Evolutionary conservation across 2,329 filamentous ascomycete species (phyloP).

Genomic region (Sporothrix euskadiensis): DNA sequence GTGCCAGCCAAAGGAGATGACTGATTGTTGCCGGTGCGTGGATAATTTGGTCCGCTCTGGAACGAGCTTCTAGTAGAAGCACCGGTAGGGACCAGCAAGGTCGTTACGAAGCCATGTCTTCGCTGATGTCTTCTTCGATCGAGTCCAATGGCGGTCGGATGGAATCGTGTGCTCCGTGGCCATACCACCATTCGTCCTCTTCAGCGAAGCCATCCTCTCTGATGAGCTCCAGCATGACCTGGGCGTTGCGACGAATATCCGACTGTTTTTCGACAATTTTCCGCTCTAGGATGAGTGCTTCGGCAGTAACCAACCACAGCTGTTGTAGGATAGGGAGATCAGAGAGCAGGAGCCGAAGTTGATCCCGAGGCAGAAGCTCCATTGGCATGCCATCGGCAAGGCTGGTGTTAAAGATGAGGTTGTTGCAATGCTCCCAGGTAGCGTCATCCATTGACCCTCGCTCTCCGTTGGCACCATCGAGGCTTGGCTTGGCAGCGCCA

Average conservation of each 20-base stretch:
- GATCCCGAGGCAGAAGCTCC: conserved; percentile 53
- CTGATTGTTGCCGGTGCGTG: background rate
- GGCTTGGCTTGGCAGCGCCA: background rate
- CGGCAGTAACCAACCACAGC: conserved; percentile 64
- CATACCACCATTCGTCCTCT: conserved; percentile 65
- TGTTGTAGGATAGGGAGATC: conserved; percentile 61
- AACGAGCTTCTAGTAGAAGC: background rate
- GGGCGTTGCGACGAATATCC: conserved; percentile 64
- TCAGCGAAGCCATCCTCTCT: conserved; percentile 60
- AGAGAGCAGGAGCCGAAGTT: conserved; percentile 52
- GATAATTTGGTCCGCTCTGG: background rate
- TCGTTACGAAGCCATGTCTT: conserved; percentile 31
- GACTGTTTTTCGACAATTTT: conserved; percentile 58
- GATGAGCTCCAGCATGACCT: conserved; percentile 65
- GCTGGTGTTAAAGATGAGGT: conserved; percentile 59
- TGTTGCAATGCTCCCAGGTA: conserved; percentile 37
- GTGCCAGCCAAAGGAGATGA: background rate
- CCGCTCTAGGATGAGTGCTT: conserved; percentile 61
- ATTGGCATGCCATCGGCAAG: conserved; percentile 64
- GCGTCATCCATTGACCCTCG: conserved; percentile 33
- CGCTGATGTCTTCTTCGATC: conserved; percentile 54
- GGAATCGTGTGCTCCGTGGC: conserved; percentile 55
- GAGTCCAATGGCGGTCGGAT: conserved; percentile 53
- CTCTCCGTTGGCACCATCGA: background rate
- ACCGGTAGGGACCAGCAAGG: background rate